Percentiles rank a stretch among this genome's conserved stretches.
Evolutionary conservation across 2,329 filamentous ascomycete species (phyloP).

Genomic region (Xylariomycetidae sp.): DNA sequence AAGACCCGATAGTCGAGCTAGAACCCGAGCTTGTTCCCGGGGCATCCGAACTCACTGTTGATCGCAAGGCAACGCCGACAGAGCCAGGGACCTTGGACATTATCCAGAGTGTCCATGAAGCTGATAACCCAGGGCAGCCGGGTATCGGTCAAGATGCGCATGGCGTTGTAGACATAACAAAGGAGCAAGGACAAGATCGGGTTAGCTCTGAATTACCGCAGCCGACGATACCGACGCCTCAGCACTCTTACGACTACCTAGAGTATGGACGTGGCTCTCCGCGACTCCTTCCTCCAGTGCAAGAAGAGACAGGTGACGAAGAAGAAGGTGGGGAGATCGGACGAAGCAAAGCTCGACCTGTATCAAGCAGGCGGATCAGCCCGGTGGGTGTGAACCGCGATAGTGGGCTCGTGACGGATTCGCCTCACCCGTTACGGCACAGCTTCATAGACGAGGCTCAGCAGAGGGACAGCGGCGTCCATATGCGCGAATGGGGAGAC

Average conservation of each 20-base stretch:
- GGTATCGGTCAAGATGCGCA: no score
- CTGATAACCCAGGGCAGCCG: no score
- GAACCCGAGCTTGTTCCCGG: constrained; percentile 13
- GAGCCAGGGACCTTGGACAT: no score
- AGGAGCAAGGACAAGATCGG: no score
- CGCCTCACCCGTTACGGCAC: constrained; percentile 35
- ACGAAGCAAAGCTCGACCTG: not conserved
- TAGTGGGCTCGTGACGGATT: constrained; percentile 42
- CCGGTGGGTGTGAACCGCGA: constrained; percentile 40
- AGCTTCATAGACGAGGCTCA: constrained; percentile 27
- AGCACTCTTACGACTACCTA: no score
- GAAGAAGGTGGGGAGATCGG: constrained; percentile 26
- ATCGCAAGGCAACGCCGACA: no score
- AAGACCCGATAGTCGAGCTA: constrained; percentile 34
- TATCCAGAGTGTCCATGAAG: no score
- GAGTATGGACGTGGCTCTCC: constrained; percentile 38
- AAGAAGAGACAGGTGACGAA: constrained; percentile 44
- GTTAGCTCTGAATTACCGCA: no score
- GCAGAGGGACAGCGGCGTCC: constrained; percentile 51
- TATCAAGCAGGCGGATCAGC: no score
- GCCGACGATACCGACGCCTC: no score
- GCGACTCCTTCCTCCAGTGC: constrained; percentile 44
- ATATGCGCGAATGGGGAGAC: constrained; percentile 44
- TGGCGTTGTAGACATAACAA: no score
- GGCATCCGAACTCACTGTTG: no score